Conservation (phyloP, 805 yeast species). For the Candida sonorensis region DNA sequence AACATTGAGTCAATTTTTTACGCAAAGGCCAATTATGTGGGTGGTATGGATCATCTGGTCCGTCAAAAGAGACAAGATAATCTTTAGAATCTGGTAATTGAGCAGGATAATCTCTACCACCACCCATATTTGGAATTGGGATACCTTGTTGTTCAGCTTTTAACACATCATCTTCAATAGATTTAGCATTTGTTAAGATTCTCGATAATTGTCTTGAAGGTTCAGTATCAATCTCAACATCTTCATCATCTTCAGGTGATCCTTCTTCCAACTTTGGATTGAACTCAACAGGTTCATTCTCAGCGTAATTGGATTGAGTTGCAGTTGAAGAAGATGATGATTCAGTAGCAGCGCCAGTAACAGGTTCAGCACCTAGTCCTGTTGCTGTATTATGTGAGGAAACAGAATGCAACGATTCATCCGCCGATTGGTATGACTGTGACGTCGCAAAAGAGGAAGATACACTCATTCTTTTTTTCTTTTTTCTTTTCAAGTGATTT, state of each 20-base stretch:
- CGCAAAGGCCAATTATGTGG: conserved; percentile 70
- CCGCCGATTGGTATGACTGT: not conserved
- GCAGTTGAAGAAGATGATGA: not conserved
- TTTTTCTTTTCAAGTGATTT: too few species aligned
- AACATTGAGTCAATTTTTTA: conserved; percentile 40
- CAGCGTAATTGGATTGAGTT: too few species aligned
- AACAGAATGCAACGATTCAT: not conserved
- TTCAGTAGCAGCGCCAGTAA: not conserved
- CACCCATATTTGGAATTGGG: conserved; percentile 59
- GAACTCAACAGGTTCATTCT: too few species aligned
- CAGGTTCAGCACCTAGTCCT: not conserved
- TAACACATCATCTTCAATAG: conserved; percentile 22
- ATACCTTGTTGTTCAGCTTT: conserved; percentile 27
- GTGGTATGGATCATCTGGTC: conserved; percentile 70
- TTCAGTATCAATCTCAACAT: conserved; percentile 7
- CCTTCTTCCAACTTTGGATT: too few species aligned
- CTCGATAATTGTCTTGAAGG: conserved; percentile 28
- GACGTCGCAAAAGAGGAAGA: conserved; percentile 5
- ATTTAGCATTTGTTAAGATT: conserved; percentile 33
- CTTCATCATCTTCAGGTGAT: conserved; percentile 2
- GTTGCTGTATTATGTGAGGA: not conserved
- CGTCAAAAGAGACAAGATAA: conserved; percentile 68
- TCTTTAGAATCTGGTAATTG: conserved; percentile 44
- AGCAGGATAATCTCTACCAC: conserved; percentile 57
- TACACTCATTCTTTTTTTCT: not conserved